These are phyloP conservation scores for Cryptosporidium parvum DNA, from an alignment of 169 alveolate species.

Conservation along the genomic window DNA sequence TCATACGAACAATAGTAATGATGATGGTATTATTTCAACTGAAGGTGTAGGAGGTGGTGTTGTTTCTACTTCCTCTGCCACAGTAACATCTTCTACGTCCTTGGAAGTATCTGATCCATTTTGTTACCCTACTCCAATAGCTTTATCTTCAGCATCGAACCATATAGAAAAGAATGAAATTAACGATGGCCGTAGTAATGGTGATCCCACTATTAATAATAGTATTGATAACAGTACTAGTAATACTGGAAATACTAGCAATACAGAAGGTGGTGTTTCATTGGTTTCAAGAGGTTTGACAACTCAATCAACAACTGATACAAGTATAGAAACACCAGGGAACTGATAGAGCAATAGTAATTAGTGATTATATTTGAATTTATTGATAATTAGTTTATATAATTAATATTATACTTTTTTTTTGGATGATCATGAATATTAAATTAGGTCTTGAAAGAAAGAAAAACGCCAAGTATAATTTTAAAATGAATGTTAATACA, in stretches of 20 bases:
- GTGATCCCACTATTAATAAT: background rate
- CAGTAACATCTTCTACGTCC: background rate
- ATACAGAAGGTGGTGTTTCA: background rate
- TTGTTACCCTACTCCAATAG: background rate
- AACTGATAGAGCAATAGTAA: constrained; percentile 26
- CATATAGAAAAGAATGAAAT: background rate
- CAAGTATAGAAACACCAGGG: constrained; percentile 70
- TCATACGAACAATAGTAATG: background rate
- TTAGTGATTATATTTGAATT: constrained; percentile 15
- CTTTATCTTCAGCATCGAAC: background rate
- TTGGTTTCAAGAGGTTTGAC: constrained; percentile 69
- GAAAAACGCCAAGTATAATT: background rate
- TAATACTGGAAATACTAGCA: background rate
- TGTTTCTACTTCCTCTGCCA: constrained; percentile 30
- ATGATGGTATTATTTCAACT: constrained; percentile 7
- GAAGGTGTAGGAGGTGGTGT: constrained; percentile 28
- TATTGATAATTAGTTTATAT: constrained; percentile 10
- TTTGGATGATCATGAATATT: background rate
- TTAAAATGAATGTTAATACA: background rate
- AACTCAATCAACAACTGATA: constrained; percentile 70
- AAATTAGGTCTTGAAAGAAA: background rate
- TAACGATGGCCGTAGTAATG: background rate
- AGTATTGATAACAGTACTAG: background rate
- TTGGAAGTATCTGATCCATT: background rate
- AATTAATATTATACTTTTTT: background rate